phyloP scores from a whole-genome alignment of 148 eudicot species.

The Dysphania ambrosioides region DNA sequence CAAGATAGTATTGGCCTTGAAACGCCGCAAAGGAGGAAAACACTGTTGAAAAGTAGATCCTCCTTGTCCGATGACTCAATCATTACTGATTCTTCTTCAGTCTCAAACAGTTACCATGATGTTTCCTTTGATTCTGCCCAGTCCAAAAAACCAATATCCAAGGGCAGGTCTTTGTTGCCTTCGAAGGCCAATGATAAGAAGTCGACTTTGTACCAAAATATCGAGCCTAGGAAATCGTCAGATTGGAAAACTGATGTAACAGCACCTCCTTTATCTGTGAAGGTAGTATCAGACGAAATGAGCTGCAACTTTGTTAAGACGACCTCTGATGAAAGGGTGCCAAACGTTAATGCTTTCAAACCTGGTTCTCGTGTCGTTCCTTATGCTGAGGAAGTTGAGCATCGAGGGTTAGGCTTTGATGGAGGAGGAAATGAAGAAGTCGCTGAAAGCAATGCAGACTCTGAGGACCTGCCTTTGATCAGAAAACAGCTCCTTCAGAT shows the following conservation, averaged over 20 bases:
- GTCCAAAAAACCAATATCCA: slow-evolving; percentile 30
- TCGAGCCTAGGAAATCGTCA: slow-evolving; percentile 27
- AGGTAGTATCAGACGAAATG: slow-evolving; percentile 22
- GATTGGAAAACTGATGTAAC: slow-evolving; percentile 39
- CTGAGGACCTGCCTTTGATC: slow-evolving; percentile 51
- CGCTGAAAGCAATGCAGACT: slow-evolving; percentile 41
- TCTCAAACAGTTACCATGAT: slow-evolving; percentile 32
- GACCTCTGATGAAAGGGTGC: slow-evolving; percentile 37
- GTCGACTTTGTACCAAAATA: slow-evolving; percentile 27
- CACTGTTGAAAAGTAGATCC: slow-evolving; percentile 38
- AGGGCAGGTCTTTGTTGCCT: slow-evolving; percentile 35
- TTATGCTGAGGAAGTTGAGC: slow-evolving; percentile 32
- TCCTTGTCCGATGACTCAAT: slow-evolving; percentile 44
- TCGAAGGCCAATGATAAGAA: slow-evolving; percentile 26
- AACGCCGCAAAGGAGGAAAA: slow-evolving; percentile 49
- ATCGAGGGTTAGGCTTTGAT: slow-evolving; percentile 10
- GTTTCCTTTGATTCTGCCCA: slow-evolving; percentile 37
- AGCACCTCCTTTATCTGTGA: slow-evolving; percentile 27
- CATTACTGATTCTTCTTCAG: slow-evolving; percentile 31
- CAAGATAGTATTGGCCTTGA: slow-evolving; percentile 23
- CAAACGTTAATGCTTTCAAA: slow-evolving; percentile 28
- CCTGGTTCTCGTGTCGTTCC: slow-evolving; percentile 59
- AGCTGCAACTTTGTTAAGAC: slow-evolving; percentile 26
- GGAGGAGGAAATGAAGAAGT: slow-evolving; percentile 31
- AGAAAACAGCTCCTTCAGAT: slow-evolving; percentile 71